Conservation (phyloP, 129 eudicot species). For the Smallanthus sonchifolius region DNA sequence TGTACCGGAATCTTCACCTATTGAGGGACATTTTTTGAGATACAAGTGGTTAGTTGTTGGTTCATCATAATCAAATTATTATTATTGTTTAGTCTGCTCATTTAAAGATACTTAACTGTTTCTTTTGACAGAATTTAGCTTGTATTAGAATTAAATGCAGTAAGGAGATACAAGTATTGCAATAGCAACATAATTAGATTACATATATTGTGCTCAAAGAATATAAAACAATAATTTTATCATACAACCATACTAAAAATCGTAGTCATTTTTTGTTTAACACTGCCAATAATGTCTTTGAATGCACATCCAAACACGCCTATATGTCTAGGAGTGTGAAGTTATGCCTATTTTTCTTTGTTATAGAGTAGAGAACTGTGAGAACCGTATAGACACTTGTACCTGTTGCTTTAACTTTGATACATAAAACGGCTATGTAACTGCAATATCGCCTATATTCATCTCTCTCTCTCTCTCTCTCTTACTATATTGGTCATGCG, state of each 20-base stretch:
- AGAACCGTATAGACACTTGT: not conserved
- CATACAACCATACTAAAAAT: not conserved
- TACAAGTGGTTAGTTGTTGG: conserved; percentile 61
- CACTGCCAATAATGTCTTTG: not conserved
- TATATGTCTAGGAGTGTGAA: not conserved
- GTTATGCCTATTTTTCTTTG: not conserved
- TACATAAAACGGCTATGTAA: not conserved
- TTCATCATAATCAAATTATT: not conserved
- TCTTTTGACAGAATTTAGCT: not conserved
- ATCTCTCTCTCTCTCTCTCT: too few relatives aligned
- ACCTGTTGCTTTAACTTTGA: not conserved
- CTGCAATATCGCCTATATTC: too few relatives aligned
- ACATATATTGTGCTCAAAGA: not conserved
- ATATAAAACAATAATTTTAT: not conserved
- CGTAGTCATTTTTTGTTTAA: not conserved
- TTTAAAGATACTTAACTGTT: not conserved
- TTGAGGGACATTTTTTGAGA: conserved; percentile 80
- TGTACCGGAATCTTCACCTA: conserved; percentile 55
- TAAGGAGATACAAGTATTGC: not conserved
- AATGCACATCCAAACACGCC: not conserved
- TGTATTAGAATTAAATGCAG: conserved; percentile 3
- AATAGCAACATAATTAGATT: not conserved
- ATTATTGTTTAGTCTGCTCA: not conserved
- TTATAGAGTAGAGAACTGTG: not conserved
- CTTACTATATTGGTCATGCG: not conserved